Evolutionary conservation across 2,329 filamentous ascomycete genomes (phyloP).

Genomic region (Neofusicoccum cordaticola): DNA sequence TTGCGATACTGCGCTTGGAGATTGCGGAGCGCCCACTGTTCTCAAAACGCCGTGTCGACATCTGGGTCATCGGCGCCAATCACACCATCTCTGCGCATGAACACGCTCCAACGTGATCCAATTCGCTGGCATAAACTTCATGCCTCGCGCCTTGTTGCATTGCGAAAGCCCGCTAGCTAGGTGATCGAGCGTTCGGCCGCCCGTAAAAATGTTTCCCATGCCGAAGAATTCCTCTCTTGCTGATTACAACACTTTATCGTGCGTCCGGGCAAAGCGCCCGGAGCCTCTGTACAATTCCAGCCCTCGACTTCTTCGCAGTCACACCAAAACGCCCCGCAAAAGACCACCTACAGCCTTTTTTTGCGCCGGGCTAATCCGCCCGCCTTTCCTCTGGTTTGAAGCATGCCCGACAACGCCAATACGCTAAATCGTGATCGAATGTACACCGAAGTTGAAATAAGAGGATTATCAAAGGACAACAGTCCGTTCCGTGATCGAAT

Average conservation of each 20-base stretch:
- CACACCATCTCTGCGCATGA: too few relatives aligned
- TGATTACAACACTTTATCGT: not conserved
- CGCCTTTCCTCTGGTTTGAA: constrained; percentile 4
- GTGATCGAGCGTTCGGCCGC: not conserved
- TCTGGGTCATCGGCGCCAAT: too few relatives aligned
- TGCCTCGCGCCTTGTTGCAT: not conserved
- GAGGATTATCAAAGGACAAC: constrained; percentile 3
- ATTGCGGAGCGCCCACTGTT: too few relatives aligned
- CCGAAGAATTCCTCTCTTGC: not conserved
- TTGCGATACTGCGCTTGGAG: too few relatives aligned
- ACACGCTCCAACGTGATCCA: too few relatives aligned
- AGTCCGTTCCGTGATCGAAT: not conserved
- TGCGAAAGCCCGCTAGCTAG: not conserved
- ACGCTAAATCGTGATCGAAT: not conserved
- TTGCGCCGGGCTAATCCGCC: not conserved
- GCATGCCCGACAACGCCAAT: not conserved
- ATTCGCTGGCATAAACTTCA: too few relatives aligned
- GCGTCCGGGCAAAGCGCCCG: not conserved
- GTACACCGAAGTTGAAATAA: constrained; percentile 6
- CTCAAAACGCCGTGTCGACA: too few relatives aligned
- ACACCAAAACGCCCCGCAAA: not conserved
- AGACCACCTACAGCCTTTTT: not conserved
- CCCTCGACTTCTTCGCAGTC: not conserved
- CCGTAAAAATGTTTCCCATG: not conserved
- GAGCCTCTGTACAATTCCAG: not conserved